Conservation (phyloP, 2,329 filamentous ascomycete species). For the Talaromyces sp. region DNA sequence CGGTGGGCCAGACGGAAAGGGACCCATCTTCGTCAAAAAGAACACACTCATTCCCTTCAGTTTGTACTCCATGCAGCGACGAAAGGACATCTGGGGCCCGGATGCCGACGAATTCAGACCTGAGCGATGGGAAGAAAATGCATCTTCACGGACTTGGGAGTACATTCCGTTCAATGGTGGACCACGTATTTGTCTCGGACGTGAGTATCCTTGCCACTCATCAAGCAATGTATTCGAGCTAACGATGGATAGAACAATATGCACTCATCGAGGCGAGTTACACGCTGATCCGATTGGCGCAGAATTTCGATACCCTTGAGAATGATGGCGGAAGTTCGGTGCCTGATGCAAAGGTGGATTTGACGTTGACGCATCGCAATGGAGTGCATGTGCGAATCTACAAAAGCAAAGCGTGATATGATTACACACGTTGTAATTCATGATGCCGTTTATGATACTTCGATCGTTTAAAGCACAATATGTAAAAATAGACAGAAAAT, state of each 20-base stretch:
- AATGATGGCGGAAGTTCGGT: slow-evolving; percentile 14
- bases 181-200: slow-evolving; percentile 28
- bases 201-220: slow-evolving; percentile 22
- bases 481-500: background rate
- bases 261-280: slow-evolving; percentile 26
- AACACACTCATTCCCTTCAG: slow-evolving; percentile 65
- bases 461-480: background rate
- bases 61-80: slow-evolving; percentile 69
- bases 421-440: background rate
- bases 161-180: slow-evolving; percentile 30
- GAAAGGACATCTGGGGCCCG: slow-evolving; percentile 49
- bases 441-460: background rate
- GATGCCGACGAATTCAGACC: slow-evolving; percentile 49
- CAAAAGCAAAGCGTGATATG: background rate
- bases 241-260: slow-evolving; percentile 22
- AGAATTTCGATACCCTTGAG: slow-evolving; percentile 51
- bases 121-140: slow-evolving; percentile 42
- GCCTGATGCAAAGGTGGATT: slow-evolving; percentile 12
- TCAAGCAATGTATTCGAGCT: background rate
- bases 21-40: slow-evolving; percentile 64
- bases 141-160: slow-evolving; percentile 49
- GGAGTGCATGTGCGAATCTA: slow-evolving; percentile 16
- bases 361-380: slow-evolving; percentile 14
- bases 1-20: slow-evolving; percentile 31
- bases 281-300: slow-evolving; percentile 24